Conservation (phyloP, 371 early-diverging fungal genomes). For the Haplosporangium sp. region DNA sequence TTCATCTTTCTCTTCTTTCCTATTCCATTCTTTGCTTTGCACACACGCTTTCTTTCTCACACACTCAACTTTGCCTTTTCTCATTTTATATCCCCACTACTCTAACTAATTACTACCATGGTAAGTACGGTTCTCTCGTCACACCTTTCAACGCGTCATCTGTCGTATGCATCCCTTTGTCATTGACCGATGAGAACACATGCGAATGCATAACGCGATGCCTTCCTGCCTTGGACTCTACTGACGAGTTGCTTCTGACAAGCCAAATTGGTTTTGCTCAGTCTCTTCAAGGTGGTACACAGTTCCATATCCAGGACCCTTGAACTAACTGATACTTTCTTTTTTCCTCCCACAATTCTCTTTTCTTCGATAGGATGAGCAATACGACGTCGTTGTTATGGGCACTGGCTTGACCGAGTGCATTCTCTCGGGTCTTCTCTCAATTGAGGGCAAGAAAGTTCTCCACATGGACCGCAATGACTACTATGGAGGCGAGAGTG, state of each 20-base stretch:
- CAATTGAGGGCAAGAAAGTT: constrained; percentile 98
- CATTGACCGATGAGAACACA: neutral
- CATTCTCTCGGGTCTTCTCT: constrained; percentile 97
- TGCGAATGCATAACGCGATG: too few species aligned
- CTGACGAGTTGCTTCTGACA: too few species aligned
- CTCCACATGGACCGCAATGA: constrained; percentile 98
- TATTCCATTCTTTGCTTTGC: constrained; percentile 1
- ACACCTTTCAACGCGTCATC: constrained; percentile 11
- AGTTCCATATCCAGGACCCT: too few species aligned
- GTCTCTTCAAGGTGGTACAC: too few species aligned
- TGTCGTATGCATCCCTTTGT: neutral
- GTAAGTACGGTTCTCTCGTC: constrained; percentile 6
- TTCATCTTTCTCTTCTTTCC: constrained; percentile 3
- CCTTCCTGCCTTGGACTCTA: too few species aligned
- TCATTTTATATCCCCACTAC: neutral
- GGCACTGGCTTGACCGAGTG: constrained; percentile 99
- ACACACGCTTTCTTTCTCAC: constrained; percentile 1
- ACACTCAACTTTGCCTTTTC: neutral
- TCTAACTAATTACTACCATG: constrained; percentile 11
- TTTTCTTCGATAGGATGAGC: constrained; percentile 73
- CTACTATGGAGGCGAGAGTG: constrained; percentile 98
- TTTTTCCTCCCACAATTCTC: neutral
- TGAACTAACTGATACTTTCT: neutral
- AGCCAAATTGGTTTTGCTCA: too few species aligned
- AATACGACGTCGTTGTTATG: constrained; percentile 96